phyloP scores from a whole-genome alignment of 768 basidiomycete genomes.

The Suillus fuscotomentosus region DNA sequence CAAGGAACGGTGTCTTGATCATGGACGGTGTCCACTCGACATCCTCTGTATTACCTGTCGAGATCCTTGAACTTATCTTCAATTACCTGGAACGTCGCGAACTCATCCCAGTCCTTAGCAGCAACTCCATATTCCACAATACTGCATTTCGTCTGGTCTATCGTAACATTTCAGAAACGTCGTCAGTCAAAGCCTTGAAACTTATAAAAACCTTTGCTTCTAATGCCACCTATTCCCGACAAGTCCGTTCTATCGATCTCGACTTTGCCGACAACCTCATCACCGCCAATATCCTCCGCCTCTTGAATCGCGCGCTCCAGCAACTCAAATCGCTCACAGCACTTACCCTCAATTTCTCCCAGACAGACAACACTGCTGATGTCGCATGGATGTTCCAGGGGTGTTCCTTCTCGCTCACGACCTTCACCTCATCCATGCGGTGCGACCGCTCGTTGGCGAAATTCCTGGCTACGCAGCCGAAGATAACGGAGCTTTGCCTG shows the following conservation, averaged over 20 bases:
- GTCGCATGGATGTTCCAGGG: slow-evolving; percentile 50
- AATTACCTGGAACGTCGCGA: slow-evolving; percentile 23
- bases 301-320: slow-evolving; percentile 45
- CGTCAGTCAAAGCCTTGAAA: slow-evolving; percentile 28
- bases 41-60: slow-evolving; percentile 30
- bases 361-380: slow-evolving; percentile 27
- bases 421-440: slow-evolving; percentile 56
- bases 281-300: slow-evolving; percentile 48
- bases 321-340: slow-evolving; percentile 37
- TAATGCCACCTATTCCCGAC: slow-evolving; percentile 33
- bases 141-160: slow-evolving; percentile 35
- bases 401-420: slow-evolving; percentile 43
- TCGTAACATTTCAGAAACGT: slow-evolving; percentile 34
- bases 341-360: slow-evolving; percentile 51
- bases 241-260: slow-evolving; percentile 49
- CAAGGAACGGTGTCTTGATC: not conserved
- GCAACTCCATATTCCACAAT: slow-evolving; percentile 25
- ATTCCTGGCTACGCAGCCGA: slow-evolving; percentile 51
- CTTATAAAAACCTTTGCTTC: slow-evolving; percentile 42
- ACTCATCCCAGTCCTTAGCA: slow-evolving; percentile 23
- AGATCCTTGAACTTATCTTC: slow-evolving; percentile 35
- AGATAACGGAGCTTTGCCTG: slow-evolving; percentile 52
- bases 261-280: slow-evolving; percentile 37
- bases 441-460: slow-evolving; percentile 45
- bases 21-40: not conserved